Conservation (phyloP, 2,329 filamentous ascomycete species). For the Gnomoniopsis smithogilvyi region DNA sequence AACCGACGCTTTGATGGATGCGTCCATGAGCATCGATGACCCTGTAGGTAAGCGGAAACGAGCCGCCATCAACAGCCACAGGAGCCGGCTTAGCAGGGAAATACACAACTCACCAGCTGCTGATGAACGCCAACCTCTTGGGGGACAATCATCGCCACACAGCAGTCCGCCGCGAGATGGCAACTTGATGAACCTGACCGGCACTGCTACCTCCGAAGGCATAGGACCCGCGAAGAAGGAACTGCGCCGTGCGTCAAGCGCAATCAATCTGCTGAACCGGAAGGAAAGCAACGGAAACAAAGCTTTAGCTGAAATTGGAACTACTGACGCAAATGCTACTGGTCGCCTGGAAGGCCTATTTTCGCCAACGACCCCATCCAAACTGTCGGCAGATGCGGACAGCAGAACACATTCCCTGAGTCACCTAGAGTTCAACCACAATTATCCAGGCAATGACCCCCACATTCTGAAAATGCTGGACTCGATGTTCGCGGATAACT, state of each 20-base stretch:
- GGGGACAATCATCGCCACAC: constrained; percentile 24
- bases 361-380: constrained; percentile 31
- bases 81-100: constrained; percentile 38
- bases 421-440: constrained; percentile 66
- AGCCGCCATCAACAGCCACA: constrained; percentile 49
- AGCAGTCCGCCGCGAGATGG: constrained; percentile 15
- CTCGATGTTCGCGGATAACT: constrained; percentile 75
- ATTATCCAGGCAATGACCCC: constrained; percentile 77
- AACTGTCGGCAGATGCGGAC: constrained; percentile 28
- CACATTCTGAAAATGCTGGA: constrained; percentile 71
- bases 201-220: neutral
- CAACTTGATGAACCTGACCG: constrained; percentile 15
- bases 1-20: constrained; percentile 85
- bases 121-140: constrained; percentile 29
- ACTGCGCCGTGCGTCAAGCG: constrained; percentile 57
- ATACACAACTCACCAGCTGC: constrained; percentile 36
- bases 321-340: constrained; percentile 57
- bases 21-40: constrained; percentile 82
- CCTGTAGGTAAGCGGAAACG: constrained; percentile 52
- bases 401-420: constrained; percentile 31
- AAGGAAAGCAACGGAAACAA: constrained; percentile 51
- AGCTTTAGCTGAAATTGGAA: constrained; percentile 56
- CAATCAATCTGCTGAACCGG: constrained; percentile 55
- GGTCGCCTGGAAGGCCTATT: constrained; percentile 59
- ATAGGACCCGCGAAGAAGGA: constrained; percentile 37